phyloP scores from a whole-genome alignment of 768 basidiomycete species.

The Pulveroboletus sp. region DNA sequence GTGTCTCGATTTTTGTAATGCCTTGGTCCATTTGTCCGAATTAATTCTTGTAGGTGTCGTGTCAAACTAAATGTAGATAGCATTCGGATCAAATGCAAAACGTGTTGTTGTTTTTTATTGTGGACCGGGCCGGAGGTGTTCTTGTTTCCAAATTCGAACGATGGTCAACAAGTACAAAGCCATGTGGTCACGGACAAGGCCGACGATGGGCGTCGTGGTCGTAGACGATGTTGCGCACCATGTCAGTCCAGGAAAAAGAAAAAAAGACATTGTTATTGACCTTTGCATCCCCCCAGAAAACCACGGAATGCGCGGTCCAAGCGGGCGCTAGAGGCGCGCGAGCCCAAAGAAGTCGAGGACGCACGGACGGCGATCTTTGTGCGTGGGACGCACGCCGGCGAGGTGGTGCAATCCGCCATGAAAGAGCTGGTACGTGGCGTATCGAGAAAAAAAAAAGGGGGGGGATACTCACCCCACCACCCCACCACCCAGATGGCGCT shows the following conservation, averaged over 20 bases:
- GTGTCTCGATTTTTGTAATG: no score
- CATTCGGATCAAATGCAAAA: no score
- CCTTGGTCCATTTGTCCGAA: no score
- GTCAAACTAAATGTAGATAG: no score
- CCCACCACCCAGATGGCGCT: conserved; percentile 72
- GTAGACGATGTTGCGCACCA: conserved; percentile 32
- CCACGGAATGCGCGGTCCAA: conserved; percentile 96
- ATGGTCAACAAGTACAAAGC: no score
- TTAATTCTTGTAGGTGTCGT: no score
- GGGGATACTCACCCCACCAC: neutral
- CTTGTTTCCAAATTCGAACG: no score
- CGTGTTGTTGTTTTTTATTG: no score
- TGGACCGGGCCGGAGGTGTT: no score
- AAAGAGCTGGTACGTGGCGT: conserved; percentile 78
- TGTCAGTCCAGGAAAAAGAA: conserved; percentile 22
- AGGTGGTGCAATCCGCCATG: conserved; percentile 77
- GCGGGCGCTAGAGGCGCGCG: conserved; percentile 80
- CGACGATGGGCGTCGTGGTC: no score
- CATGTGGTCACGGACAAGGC: no score
- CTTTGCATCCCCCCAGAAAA: conserved; percentile 47
- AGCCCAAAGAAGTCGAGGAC: conserved; percentile 89
- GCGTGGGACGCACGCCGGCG: conserved; percentile 81
- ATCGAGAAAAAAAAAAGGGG: neutral
- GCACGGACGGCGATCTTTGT: conserved; percentile 88
- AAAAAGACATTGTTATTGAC: neutral